phyloP scores from a whole-genome alignment of 225 moss, liverwort and hornwort species.

The Pseudoscleropodium purum region DNA sequence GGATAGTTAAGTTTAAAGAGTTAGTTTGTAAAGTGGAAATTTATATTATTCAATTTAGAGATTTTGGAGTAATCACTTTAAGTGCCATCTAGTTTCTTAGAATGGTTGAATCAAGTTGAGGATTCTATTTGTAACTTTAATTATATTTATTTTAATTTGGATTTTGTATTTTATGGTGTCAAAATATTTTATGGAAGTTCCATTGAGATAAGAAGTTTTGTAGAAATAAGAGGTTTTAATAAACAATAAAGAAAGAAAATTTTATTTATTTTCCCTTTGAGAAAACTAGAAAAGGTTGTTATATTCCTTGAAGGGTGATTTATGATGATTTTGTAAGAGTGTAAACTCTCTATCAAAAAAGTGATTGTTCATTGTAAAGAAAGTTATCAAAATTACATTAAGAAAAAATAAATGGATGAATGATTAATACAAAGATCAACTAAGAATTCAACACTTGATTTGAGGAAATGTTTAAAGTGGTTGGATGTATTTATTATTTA shows the following conservation, averaged over 20 bases:
- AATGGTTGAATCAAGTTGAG: neutral
- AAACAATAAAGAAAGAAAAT: neutral
- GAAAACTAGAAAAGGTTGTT: too few species aligned
- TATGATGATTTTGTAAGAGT: neutral
- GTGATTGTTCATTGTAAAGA: neutral
- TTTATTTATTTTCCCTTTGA: neutral
- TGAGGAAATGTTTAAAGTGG: neutral
- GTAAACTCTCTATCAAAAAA: too few species aligned
- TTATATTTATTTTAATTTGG: too few species aligned
- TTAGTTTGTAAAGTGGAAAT: neutral
- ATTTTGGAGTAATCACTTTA: neutral
- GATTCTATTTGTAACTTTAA: too few species aligned
- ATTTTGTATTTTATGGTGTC: too few species aligned
- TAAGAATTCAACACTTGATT: neutral
- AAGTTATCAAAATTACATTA: neutral
- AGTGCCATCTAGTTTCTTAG: neutral
- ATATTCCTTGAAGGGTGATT: neutral
- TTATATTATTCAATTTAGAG: neutral
- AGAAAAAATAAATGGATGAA: neutral
- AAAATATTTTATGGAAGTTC: neutral
- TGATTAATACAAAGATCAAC: neutral
- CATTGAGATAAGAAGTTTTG: neutral
- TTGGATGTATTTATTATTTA: neutral
- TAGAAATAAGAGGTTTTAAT: neutral
- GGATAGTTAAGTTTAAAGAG: neutral